Evolutionary conservation across 768 basidiomycete genomes (phyloP).

Genomic region (Xanthoconium purpureum): DNA sequence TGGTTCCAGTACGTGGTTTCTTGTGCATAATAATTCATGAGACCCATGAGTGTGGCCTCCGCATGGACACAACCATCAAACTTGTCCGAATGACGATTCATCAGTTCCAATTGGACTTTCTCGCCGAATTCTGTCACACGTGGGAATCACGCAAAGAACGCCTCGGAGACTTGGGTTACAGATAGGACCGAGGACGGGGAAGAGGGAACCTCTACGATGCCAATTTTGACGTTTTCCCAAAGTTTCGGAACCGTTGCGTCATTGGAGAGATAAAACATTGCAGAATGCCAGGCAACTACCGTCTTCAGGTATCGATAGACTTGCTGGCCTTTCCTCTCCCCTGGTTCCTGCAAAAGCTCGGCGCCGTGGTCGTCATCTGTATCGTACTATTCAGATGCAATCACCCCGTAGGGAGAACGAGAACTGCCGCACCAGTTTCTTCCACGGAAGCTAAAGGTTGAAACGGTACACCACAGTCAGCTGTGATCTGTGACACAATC

Average conservation of each 20-base stretch:
- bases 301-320: not conserved
- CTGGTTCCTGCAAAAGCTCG: not conserved
- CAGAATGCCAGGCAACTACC: not conserved
- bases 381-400: not conserved
- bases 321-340: not conserved
- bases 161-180: not conserved
- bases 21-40: not conserved
- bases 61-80: not conserved
- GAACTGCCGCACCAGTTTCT: not conserved
- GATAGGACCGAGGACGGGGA: not conserved
- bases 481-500: not conserved
- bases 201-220: not conserved
- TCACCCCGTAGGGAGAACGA: too few species aligned
- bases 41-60: not conserved
- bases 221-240: not conserved
- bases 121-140: not conserved
- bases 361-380: not conserved
- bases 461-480: too few species aligned
- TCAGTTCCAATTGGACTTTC: not conserved
- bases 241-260: not conserved
- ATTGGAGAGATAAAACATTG: not conserved
- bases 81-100: not conserved
- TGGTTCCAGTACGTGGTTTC: not conserved
- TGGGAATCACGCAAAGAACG: not conserved
- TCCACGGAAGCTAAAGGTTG: too few species aligned